These are phyloP conservation scores for Fusarium brachygibbosum DNA, from an alignment of 2,329 filamentous ascomycete genomes.

Conservation along the genomic window DNA sequence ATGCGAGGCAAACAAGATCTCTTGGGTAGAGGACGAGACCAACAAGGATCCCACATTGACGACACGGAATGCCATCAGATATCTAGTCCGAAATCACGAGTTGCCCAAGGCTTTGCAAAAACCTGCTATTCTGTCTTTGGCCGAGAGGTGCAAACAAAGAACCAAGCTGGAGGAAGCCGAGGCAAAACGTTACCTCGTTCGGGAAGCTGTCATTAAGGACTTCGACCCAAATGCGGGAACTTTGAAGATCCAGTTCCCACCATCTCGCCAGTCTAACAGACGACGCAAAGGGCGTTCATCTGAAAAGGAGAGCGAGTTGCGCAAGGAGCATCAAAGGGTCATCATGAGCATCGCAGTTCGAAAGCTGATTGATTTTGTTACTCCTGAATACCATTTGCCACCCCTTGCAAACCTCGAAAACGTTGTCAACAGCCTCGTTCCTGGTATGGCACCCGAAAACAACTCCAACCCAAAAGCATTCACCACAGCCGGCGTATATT, in stretches of 20 bases:
- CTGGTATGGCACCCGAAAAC: slow-evolving; percentile 53
- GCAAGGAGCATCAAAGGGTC: slow-evolving; percentile 55
- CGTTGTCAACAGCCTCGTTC: slow-evolving; percentile 64
- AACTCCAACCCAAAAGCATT: slow-evolving; percentile 56
- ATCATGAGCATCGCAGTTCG: slow-evolving; percentile 63
- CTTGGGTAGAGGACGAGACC: slow-evolving; percentile 88
- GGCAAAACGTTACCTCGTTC: slow-evolving; percentile 67
- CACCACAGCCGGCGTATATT: slow-evolving; percentile 56
- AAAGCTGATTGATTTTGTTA: slow-evolving; percentile 64
- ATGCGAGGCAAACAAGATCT: slow-evolving; percentile 75
- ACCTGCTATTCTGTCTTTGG: slow-evolving; percentile 72
- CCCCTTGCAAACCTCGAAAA: slow-evolving; percentile 61
- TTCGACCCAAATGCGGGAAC: slow-evolving; percentile 65
- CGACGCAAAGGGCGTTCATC: slow-evolving; percentile 44
- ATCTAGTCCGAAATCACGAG: slow-evolving; percentile 68
- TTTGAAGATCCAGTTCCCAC: slow-evolving; percentile 61
- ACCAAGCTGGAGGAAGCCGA: slow-evolving; percentile 62
- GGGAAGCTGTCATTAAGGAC: slow-evolving; percentile 60
- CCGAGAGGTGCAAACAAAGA: slow-evolving; percentile 64
- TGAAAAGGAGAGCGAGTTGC: slow-evolving; percentile 45
- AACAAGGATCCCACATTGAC: slow-evolving; percentile 85
- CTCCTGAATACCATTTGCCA: slow-evolving; percentile 61
- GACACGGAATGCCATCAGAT: slow-evolving; percentile 82
- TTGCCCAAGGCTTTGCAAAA: slow-evolving; percentile 80
- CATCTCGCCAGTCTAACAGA: slow-evolving; percentile 16